Percentiles rank a stretch among this genome's conserved stretches.
phyloP scores from a whole-genome alignment of 345 rosid genomes.

The Cardiospermum halicacabum region DNA sequence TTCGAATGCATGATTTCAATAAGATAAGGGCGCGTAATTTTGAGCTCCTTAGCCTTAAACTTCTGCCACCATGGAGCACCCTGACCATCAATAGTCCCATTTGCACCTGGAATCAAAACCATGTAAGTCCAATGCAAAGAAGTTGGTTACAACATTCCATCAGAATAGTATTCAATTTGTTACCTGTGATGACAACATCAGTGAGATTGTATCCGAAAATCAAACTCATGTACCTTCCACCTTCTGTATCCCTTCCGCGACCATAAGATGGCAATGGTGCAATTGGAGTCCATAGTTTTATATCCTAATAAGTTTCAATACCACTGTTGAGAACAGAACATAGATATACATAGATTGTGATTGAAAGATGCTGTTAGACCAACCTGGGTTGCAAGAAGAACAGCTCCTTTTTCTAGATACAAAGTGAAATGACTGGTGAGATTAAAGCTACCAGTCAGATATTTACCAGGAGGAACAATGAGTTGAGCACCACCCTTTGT shows the following conservation, averaged over 20 bases:
- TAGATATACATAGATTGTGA: too few relatives aligned
- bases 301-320: slow-evolving; percentile 43
- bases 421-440: slow-evolving; percentile 90
- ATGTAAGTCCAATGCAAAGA: background rate
- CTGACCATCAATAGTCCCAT: slow-evolving; percentile 86
- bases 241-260: slow-evolving; percentile 57
- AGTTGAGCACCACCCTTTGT: slow-evolving; percentile 72
- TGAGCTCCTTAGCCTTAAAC: slow-evolving; percentile 43
- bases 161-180: background rate
- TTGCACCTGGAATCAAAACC: slow-evolving; percentile 43
- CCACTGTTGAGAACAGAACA: too few relatives aligned
- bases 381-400: slow-evolving; percentile 83
- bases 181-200: slow-evolving; percentile 88
- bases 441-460: slow-evolving; percentile 86
- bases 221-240: slow-evolving; percentile 62
- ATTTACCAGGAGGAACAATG: slow-evolving; percentile 76
- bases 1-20: slow-evolving; percentile 62
- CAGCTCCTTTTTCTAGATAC: slow-evolving; percentile 67
- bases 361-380: slow-evolving; percentile 6
- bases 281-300: slow-evolving; percentile 63
- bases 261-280: slow-evolving; percentile 89
- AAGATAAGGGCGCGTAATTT: slow-evolving; percentile 71
- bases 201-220: slow-evolving; percentile 79
- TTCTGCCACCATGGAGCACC: slow-evolving; percentile 83
- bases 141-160: background rate